Conservation (phyloP, 2,329 filamentous ascomycete species). For the Neonectria ditissima region DNA sequence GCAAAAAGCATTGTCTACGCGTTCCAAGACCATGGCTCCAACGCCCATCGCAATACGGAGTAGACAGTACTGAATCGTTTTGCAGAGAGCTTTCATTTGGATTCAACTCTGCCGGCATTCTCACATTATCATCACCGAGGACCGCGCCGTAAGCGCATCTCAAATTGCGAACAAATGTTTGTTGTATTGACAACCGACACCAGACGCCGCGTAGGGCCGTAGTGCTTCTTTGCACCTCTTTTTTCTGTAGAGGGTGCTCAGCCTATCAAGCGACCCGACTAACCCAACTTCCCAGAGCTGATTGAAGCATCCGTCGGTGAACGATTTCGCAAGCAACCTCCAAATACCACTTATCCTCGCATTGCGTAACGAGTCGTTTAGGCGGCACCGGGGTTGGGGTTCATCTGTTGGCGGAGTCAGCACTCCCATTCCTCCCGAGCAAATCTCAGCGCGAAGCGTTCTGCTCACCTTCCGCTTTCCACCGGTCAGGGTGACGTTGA, state of each 20-base stretch:
- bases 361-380: slow-evolving; percentile 57
- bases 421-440: slow-evolving; percentile 5
- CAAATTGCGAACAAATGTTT: slow-evolving; percentile 49
- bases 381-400: slow-evolving; percentile 80
- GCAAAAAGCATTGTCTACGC: slow-evolving; percentile 24
- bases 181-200: slow-evolving; percentile 58
- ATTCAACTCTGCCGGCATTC: neutral
- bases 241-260: slow-evolving; percentile 48
- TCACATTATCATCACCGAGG: slow-evolving; percentile 11
- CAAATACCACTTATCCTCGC: slow-evolving; percentile 44
- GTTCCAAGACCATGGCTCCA: neutral
- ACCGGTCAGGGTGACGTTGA: slow-evolving; percentile 96
- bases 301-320: slow-evolving; percentile 49
- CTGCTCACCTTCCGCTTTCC: slow-evolving; percentile 94
- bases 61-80: neutral
- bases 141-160: slow-evolving; percentile 1
- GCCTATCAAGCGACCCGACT: slow-evolving; percentile 51
- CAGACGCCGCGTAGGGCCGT: slow-evolving; percentile 55
- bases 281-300: slow-evolving; percentile 52
- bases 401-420: slow-evolving; percentile 72
- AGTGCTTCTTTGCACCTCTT: slow-evolving; percentile 53
- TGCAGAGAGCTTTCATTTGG: neutral
- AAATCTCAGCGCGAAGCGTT: neutral
- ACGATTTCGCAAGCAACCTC: slow-evolving; percentile 49
- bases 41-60: neutral